A percentile compares a stretch with the other conserved stretches of the same genome.
Conservation (phyloP, 768 basidiomycete genomes). For the Mycena albidolilacea region DNA sequence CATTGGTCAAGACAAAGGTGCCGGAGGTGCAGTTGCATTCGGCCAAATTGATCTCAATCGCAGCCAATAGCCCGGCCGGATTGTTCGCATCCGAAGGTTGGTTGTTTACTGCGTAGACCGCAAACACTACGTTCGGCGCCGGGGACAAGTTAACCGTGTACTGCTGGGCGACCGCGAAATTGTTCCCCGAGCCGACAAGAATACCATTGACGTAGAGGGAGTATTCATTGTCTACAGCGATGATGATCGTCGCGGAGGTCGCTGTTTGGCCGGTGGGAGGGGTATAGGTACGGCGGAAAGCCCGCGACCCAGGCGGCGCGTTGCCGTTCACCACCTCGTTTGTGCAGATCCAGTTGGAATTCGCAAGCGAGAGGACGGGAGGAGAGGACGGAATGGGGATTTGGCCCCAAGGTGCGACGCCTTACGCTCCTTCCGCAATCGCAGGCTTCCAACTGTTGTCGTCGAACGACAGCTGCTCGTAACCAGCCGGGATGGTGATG, state of each 20-base stretch:
- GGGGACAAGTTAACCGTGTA: slow-evolving; percentile 37
- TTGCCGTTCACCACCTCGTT: slow-evolving; percentile 39
- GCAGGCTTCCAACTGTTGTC: slow-evolving; percentile 50
- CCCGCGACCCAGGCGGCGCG: slow-evolving; percentile 43
- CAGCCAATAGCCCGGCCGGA: slow-evolving; percentile 41
- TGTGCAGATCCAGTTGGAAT: slow-evolving; percentile 51
- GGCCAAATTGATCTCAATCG: slow-evolving; percentile 39
- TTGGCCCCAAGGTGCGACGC: slow-evolving; percentile 30
- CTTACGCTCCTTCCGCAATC: slow-evolving; percentile 41
- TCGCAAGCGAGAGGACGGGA: slow-evolving; percentile 39
- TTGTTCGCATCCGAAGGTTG: background rate
- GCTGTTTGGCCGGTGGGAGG: slow-evolving; percentile 43
- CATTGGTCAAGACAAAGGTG: slow-evolving; percentile 39
- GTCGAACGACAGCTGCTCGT: slow-evolving; percentile 47
- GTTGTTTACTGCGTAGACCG: slow-evolving; percentile 28
- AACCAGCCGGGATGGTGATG: slow-evolving; percentile 44
- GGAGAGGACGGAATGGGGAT: slow-evolving; percentile 37
- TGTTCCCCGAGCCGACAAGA: slow-evolving; percentile 41
- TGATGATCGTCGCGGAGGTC: slow-evolving; percentile 42
- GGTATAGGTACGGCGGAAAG: slow-evolving; percentile 47
- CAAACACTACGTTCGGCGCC: slow-evolving; percentile 38
- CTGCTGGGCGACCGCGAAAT: slow-evolving; percentile 27
- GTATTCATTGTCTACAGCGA: slow-evolving; percentile 46
- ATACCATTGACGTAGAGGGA: slow-evolving; percentile 48
- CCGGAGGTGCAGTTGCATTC: background rate